A percentile compares a stretch with the other conserved stretches of the same genome.
Conservation (phyloP, 2,329 filamentous ascomycete genomes). For the Pseudogymnoascus destructans region DNA sequence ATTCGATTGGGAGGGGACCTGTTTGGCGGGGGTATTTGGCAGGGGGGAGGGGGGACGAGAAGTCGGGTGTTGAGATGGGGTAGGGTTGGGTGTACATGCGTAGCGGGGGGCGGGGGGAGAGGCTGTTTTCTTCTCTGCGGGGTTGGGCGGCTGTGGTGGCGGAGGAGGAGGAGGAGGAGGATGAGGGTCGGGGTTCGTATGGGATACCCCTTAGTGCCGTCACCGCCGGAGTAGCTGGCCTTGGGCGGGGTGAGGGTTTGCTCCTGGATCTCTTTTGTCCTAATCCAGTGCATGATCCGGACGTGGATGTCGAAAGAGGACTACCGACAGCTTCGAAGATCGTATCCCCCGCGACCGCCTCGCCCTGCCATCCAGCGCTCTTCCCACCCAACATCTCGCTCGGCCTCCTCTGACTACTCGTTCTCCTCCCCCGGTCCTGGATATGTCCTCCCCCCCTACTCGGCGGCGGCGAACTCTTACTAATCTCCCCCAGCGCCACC, state of each 20-base stretch:
- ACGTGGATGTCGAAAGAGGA: neutral
- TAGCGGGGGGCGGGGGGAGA: too few relatives aligned
- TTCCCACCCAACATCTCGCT: neutral
- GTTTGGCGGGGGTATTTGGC: neutral
- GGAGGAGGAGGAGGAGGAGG: neutral
- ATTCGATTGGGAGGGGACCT: neutral
- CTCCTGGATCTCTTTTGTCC: neutral
- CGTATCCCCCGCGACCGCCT: neutral
- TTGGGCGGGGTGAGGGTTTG: neutral
- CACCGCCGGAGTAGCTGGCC: neutral
- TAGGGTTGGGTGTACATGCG: neutral
- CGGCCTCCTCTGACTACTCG: constrained; percentile 1
- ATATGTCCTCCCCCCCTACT: constrained; percentile 22
- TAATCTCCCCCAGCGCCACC: constrained; percentile 32
- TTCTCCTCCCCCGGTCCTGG: constrained; percentile 17
- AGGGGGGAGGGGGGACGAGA: neutral
- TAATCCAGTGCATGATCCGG: neutral
- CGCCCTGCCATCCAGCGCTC: neutral
- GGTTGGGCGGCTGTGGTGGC: neutral
- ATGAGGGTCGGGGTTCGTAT: neutral
- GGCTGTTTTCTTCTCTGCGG: neutral
- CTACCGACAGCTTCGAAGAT: neutral
- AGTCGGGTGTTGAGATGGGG: neutral
- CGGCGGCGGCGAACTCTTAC: constrained; percentile 27
- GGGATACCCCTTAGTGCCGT: neutral